Evolutionary conservation across 1,139 yeast genomes (phyloP).

Genomic region (Saccharomyces hybrid): DNA sequence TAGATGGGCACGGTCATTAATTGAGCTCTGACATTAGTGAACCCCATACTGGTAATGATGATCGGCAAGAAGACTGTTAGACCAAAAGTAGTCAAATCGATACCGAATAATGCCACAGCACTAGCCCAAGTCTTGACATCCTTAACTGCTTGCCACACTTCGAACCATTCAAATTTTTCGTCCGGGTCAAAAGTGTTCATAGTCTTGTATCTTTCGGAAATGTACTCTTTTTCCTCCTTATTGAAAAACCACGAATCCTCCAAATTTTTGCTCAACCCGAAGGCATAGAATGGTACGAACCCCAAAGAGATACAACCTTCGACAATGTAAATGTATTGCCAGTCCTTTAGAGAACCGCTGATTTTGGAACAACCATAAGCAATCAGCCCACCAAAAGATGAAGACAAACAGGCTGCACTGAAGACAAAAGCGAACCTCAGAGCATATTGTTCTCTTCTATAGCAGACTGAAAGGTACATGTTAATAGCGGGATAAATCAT

Average conservation of each 20-base stretch:
- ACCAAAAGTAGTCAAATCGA: conserved; percentile 41
- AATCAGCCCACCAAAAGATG: conserved; percentile 43
- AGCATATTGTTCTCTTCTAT: conserved; percentile 38
- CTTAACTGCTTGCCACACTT: conserved; percentile 35
- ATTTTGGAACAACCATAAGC: conserved; percentile 39
- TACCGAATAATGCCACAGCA: conserved; percentile 41
- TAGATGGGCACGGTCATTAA: conserved; percentile 45
- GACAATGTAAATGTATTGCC: conserved; percentile 51
- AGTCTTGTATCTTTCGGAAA: conserved; percentile 40
- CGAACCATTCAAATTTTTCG: conserved; percentile 38
- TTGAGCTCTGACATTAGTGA: conserved; percentile 39
- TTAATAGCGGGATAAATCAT: conserved; percentile 46
- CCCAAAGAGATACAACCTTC: conserved; percentile 51
- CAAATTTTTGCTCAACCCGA: conserved; percentile 24
- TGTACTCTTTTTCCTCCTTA: conserved; percentile 40
- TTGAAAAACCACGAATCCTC: conserved; percentile 40
- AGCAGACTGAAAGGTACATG: conserved; percentile 37
- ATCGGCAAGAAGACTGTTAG: conserved; percentile 44
- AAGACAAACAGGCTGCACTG: conserved; percentile 39
- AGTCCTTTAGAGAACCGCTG: conserved; percentile 34
- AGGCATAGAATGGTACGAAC: conserved; percentile 37
- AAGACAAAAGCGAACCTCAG: conserved; percentile 39
- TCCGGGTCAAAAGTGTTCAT: conserved; percentile 34
- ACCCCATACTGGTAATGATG: conserved; percentile 41
- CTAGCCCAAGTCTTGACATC: conserved; percentile 39